Evolutionary conservation across 2,329 filamentous ascomycete species (phyloP), one percentile per base, ranked within the genome.

Genomic region (Botrytis pseudocinerea): DNA sequence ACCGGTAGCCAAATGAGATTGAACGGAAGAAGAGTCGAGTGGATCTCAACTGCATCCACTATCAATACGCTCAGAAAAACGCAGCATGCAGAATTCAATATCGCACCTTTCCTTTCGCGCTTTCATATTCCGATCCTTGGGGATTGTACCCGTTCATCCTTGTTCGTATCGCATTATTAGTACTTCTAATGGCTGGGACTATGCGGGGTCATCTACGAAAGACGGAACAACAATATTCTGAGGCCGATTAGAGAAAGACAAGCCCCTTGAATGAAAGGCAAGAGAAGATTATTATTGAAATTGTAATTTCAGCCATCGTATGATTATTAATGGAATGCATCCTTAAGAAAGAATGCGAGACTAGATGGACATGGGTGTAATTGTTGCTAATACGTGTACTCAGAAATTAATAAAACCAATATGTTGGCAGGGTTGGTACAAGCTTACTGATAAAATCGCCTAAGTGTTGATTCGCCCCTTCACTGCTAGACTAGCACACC

Each of bases 361-460:
- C 28, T 54, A 28, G 25, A 54, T 8, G 12, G 8, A 51, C n/a
- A 7, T 51, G 22, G 22, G 22, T 46, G 25, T 48, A 44, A n/a
- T 48, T 6, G 1, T 12, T 22, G 6, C 18, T 35, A 64, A n/a
- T 25, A 35, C 18, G 9, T 64, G 9, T 44, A 20, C 20, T 10
- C 22, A 38, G 12, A 35, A 51, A 8, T n/a, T 12, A 22, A 25
- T 9, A 38, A 48, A 14, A 25, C 35, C 42, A 66, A 20, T 4
- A 66, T 54, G 35, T 32, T 28, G n/a, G n/a, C 64, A 9, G 16
- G 25, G 38, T 68, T 42, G 10, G 48, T 44, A 42, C 48, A 42
- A 44, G 65, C 48, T 57, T 18, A 69, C 57, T 6, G n/a, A 69
- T 69, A 12, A 57, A 57, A 42, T 69, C 38, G 48, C 18, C 65